Evolutionary conservation across 495 filamentous ascomycete species (phyloP), one percentile per base, ranked within the genome.

Genomic region (Amorphotheca resinae): DNA sequence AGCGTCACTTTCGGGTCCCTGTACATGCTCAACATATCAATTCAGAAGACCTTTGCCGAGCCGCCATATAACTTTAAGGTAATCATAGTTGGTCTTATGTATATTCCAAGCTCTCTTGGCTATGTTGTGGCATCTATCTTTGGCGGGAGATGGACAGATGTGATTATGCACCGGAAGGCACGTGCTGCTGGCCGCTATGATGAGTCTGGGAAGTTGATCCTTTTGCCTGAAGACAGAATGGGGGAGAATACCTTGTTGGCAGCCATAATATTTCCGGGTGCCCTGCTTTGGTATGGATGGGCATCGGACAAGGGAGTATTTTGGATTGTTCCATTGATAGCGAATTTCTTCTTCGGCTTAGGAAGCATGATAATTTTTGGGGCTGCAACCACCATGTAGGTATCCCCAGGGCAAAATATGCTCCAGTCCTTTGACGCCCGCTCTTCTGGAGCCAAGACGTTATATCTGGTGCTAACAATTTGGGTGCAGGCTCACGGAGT

Each of bases 331-430:
- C 59, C 64, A 9, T 54, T 81, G 64, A 74, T 91, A 22, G 82
- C 83, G 3, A 91, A 86, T 44, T 88, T 93, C 61, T 83, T 83
- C 59, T 95, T 95, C 56, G 89, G 89, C 12, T 56, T 86, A 32
- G 86, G 86, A 4, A 79, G 71, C 35, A 95, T 96, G 89, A 66
- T 96, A 12, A 82, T 94, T 17, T 94, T 96, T 60, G 68, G 72
- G 21, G 72, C 77, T 43, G 68, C 73, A 0, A 88, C 82, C 5
- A 88, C 84, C 1, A 86, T 91, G 81, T 62, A 17, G 5, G 25
- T 11, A 5, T 28, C 11, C 25, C 5, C 11, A 28, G n/a, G n/a
- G n/a, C n/a, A n/a, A n/a, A n/a, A n/a, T n/a, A n/a, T n/a, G n/a
- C n/a, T n/a, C n/a, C n/a, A n/a, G n/a, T n/a, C n/a, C n/a, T n/a